Base-by-base conservation (phyloP, 2,329 filamentous ascomycete genomes). In the Pezizomycotina sp. region DNA sequence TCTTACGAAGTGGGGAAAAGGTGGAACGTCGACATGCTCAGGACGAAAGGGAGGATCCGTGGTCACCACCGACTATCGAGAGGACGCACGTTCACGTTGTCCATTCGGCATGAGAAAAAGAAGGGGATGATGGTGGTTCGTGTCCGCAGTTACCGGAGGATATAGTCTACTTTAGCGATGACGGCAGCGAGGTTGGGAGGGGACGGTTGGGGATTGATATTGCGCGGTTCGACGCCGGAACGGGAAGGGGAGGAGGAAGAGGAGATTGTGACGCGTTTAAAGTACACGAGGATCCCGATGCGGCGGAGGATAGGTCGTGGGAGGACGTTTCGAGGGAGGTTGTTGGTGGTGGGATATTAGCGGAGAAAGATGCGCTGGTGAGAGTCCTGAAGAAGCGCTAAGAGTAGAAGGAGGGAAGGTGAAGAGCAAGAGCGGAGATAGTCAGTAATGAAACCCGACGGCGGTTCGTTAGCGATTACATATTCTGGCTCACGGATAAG, bases 401-500 rank as follows among this genome's bases (percentile, higher is more conserved):
- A 16, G 7, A 20, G 27, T 9, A 15, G 15, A 7, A 4, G 5
- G 13, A 30, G 13, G 13, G 27, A 40, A 8, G 22, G 15, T 8
- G 44, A 47, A 3, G 39, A 45, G 10, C 30, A 31, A 19, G 24
- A 23, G 27, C 34, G 5, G 41, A 44, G 12, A 60, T 81, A n/a
- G 82, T 95, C 16, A 92, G 81, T 0, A 74, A 77, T 48, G 67
- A 66, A 23, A 93, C 91, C 54, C 73, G 83, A 27, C 65, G 74
- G 34, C 66, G 71, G 19, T 98, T 82, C 49, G 74, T 92, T 3
- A 69, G 65, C 36, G 80, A 92, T 56, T 95, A 95, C 55, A 77
- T 91, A 47, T 66, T 66, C 39, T 91, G 83, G 64, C 66, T 93
- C 16, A 81, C 79, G 0, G 70, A 82, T 52, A 66, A 77, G 23